Conservation (phyloP, 2,329 filamentous ascomycete genomes). For the Herpotrichia juniperi region DNA sequence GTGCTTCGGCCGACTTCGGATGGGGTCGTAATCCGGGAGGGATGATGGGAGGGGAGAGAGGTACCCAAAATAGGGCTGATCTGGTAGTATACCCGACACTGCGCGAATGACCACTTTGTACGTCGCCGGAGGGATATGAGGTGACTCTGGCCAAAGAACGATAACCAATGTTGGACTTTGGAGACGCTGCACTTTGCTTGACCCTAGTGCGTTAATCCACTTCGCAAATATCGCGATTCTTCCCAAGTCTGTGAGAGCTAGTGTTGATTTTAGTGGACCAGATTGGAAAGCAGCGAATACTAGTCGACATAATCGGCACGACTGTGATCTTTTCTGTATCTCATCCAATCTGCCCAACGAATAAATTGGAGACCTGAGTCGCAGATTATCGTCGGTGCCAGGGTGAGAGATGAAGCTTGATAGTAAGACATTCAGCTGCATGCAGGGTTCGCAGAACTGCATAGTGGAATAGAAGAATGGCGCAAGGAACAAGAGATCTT, state of each 20-base stretch:
- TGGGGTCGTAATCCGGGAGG: constrained; percentile 2
- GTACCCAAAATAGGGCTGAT: constrained; percentile 1
- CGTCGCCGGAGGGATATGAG: background rate
- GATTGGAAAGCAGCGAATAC: background rate
- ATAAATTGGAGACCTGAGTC: constrained; percentile 1
- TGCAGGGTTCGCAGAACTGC: constrained; percentile 2
- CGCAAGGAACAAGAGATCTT: background rate
- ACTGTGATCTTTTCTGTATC: background rate
- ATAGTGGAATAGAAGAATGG: background rate
- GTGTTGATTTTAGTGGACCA: background rate
- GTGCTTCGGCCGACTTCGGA: constrained; percentile 2
- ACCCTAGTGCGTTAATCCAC: constrained; percentile 7
- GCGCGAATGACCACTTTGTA: constrained; percentile 8
- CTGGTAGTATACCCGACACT: constrained; percentile 1
- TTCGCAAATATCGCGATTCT: background rate
- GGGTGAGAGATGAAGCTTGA: constrained; percentile 6
- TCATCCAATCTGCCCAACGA: background rate
- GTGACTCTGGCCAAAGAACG: constrained; percentile 5
- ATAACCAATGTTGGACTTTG: background rate
- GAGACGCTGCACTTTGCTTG: constrained; percentile 6
- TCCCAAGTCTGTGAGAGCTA: background rate
- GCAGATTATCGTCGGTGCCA: constrained; percentile 2
- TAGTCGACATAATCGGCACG: constrained; percentile 3
- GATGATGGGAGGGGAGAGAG: background rate
- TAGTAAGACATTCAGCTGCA: constrained; percentile 2